Base-by-base conservation (phyloP, 495 filamentous ascomycete species). In the Penicillium angulare region DNA sequence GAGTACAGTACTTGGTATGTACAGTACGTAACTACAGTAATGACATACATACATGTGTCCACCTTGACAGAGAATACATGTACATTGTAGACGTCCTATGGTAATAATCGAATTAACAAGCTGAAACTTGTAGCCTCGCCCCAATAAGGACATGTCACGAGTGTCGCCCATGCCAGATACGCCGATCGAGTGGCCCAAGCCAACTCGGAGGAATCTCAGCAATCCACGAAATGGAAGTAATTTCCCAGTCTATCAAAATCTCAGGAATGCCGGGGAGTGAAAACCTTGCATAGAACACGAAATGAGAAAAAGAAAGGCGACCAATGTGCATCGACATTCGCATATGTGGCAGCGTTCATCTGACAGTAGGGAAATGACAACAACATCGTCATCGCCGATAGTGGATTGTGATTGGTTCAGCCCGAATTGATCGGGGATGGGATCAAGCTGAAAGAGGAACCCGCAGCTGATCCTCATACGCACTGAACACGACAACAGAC, bases 381-480 rank as follows among this genome's bases (percentile, higher is more conserved):
- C 2, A 15, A 24, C 10, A 41, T 41, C 12, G 22, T 18, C 43
- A 55, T 49, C 56, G 45, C 29, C 59, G 47, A 61, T 55, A 16
- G 8, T 5, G 23, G 27, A 16, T 17, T 16, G 34, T 56, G 56
- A 55, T 56, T 53, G 40, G 49, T 36, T 46, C 31, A 18, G 31
- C 26, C 18, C 5, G 42, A 52, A 34, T 27, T 21, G 46, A 59
- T 56, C 47, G 32, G 47, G 13, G 51, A 27, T 23, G 20, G n/a
- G 20, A 12, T 32, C 33, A 15, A 40, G 40, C 46, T 59, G 43
- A 53, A 38, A 44, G 46, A 32, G 26, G 13, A 40, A 12, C 6
- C 24, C 41, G 26, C 31, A 26, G 40, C 17, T 40, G 46, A 55
- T 55, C 46, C 33, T 38, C 40, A 20, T 39, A 36, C 17, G 13